Base-by-base conservation (phyloP, 202 grass and related monocot species). In the Dendrocalamus latiflorus region DNA sequence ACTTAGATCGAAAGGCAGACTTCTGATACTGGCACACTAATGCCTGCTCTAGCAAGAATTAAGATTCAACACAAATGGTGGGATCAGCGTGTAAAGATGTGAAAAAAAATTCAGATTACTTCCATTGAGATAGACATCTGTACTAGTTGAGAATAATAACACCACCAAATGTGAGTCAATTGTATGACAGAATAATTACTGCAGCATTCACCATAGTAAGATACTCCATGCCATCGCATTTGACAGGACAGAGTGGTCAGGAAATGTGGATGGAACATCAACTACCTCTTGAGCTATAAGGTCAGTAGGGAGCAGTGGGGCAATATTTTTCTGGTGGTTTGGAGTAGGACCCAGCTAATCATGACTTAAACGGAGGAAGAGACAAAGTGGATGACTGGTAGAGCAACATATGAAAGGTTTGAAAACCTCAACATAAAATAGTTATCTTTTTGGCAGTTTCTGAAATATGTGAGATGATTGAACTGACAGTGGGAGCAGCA, bases 321-420 rank as follows among this genome's bases (percentile, higher is more conserved):
- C 9, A 58, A 80, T 47, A 49, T n/a, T 68, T 67, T 81, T 81
- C 62, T 81, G 50, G 50, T 86, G 49, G 60, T 68, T 81, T 59
- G 50, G 49, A 30, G 59, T 59, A 81, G 76, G 69, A 21, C 77
- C 76, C 69, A 75, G 7, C 77, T 60, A 81, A 84, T 84, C 63
- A 84, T 49, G 53, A 68, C 62, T 81, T 60, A 26, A 79, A 84
- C 11, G 11, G 68, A 60, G 13, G 34, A 84, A 43, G 17, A 61
- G 50, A 68, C 39, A 67, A 34, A 77, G 71, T 71, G 34, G n/a
- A 70, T 81, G 26, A 57, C 15, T 59, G 16, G 34, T 56, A 63
- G n/a, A 74, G 56, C 16, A 70, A 79, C 25, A 33, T 51, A 80
- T 45, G 54, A 34, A 66, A 48, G 68, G 45, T 86, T 48, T 75